Conservation (phyloP, 306 rosid species). For the Inga laurina region DNA sequence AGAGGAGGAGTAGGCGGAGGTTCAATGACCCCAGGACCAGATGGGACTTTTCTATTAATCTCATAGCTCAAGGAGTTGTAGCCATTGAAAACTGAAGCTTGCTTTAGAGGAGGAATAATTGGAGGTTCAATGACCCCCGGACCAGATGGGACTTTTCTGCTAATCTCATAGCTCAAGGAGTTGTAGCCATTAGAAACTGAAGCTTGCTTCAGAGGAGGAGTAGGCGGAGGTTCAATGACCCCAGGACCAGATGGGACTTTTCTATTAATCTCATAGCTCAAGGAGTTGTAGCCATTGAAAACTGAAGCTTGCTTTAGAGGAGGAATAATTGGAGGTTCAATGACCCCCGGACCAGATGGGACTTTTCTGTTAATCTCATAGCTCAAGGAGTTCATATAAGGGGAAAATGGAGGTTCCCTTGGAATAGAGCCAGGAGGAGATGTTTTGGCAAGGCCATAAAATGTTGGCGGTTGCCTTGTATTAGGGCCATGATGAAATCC, state of each 20-base stretch:
- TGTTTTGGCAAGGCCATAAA: background rate
- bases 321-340: no score
- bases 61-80: background rate
- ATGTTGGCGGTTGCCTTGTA: background rate
- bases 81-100: background rate
- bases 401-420: no score
- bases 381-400: no score
- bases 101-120: background rate
- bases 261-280: background rate
- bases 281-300: background rate
- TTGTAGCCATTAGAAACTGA: background rate
- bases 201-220: background rate
- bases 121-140: background rate
- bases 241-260: background rate
- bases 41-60: background rate
- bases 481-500: background rate
- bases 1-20: background rate
- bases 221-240: background rate
- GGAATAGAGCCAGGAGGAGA: background rate
- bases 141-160: background rate
- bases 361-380: no score
- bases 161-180: background rate
- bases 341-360: no score
- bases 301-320: background rate
- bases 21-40: background rate